Base-by-base conservation (phyloP, 768 basidiomycete genomes). In the Porpolomopsis calyptriformis region DNA sequence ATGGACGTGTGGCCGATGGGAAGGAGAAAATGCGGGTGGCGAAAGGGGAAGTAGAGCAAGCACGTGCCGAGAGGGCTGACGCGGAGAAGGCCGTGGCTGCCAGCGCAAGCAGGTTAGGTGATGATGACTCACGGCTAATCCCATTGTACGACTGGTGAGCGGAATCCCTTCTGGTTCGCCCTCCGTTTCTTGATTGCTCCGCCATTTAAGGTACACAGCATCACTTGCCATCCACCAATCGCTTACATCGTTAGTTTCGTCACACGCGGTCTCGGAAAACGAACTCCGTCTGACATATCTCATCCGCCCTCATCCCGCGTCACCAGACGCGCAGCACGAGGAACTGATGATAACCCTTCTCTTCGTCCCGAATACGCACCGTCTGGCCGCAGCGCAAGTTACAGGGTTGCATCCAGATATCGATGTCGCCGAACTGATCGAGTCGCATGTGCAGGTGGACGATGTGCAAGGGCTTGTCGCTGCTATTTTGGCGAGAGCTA, bases 271-370 rank as follows among this genome's bases (percentile, higher is more conserved):
- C 22, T 79, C 86, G 1, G 85, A 87, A 48, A 87, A 89, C 61
- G 85, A 89, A 57, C 68, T 90, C 22, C 74, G 77, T 23, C 67
- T 92, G 36, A 75, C 74, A 7, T 92, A 91, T 60, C 61, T 56
- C 38, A 55, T 85, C 43, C 58, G 65, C 31, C 38, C 56, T 27
- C 52, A 60, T 25, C 29, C 50, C 40, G 58, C 57, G n/a, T 53
- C 57, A 25, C 8, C 27, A 19, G 5, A 18, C 24, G 39, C 50
- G 7, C 54, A 57, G 11, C 56, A 64, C 2, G 62, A 55, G 10
- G 62, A 61, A 9, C 52, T 85, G 5, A 70, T 66, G 0, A 70
- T 88, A 46, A 71, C 66, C 0, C 64, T 87, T 0, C 69, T 85
- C 31, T 88, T 85, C 51, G 70, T 76, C 18, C 81, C 85, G 3